These are phyloP conservation scores for Eucalyptus sp. DNA, from an alignment of 345 rosid species.

Conservation along the genomic window DNA sequence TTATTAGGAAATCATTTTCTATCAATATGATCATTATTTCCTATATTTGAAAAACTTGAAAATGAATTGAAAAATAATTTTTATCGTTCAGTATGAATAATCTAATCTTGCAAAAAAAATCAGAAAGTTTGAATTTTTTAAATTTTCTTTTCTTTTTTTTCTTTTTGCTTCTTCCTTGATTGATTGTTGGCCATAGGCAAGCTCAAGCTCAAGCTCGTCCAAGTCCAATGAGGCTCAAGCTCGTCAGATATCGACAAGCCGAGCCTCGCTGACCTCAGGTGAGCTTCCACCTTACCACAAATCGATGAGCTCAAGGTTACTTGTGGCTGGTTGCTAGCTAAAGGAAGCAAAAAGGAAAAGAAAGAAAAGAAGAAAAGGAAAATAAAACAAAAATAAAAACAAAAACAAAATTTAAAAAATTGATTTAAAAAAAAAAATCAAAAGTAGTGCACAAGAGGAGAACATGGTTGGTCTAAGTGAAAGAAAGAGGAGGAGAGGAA, in stretches of 20 bases:
- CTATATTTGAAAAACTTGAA: too few relatives aligned
- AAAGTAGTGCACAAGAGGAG: neutral
- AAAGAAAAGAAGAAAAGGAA: too few relatives aligned
- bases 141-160: too few relatives aligned
- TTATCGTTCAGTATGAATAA: too few relatives aligned
- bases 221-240: neutral
- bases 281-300: neutral
- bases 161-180: neutral
- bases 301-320: neutral
- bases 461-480: neutral
- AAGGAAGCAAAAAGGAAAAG: neutral
- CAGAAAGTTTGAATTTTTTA: neutral
- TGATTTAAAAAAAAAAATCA: too few relatives aligned
- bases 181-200: neutral
- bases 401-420: too few relatives aligned
- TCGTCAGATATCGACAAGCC: neutral
- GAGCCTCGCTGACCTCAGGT: neutral
- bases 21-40: too few relatives aligned
- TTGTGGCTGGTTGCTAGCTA: neutral
- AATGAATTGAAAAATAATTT: too few relatives aligned
- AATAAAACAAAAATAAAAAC: too few relatives aligned
- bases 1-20: too few relatives aligned
- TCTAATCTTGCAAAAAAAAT: too few relatives aligned
- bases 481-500: neutral
- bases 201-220: neutral